These are phyloP conservation scores for Sporothrix humicola DNA, from an alignment of 2,329 filamentous ascomycete species.

Conservation along the genomic window DNA sequence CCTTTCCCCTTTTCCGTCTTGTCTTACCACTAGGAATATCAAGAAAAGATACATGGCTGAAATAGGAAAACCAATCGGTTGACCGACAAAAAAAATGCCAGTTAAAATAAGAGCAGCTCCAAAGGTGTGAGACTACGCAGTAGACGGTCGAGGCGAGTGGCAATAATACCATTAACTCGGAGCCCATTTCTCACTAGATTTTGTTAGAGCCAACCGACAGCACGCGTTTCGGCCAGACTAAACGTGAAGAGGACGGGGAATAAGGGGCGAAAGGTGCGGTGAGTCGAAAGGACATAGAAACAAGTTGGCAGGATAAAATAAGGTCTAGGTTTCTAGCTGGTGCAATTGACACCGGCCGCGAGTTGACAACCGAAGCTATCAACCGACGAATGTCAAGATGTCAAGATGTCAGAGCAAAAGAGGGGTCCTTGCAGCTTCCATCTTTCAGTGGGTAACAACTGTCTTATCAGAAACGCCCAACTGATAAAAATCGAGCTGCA, in stretches of 20 bases:
- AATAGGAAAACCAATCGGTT: constrained; percentile 5
- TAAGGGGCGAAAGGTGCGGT: background rate
- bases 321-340: no score
- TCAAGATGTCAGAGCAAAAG: background rate
- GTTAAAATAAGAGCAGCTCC: background rate
- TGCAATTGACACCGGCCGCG: background rate
- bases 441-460: background rate
- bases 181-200: constrained; percentile 19
- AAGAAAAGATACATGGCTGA: background rate
- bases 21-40: background rate
- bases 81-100: background rate
- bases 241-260: background rate
- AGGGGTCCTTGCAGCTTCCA: background rate
- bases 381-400: background rate
- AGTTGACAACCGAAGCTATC: constrained; percentile 1
- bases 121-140: background rate
- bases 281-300: background rate
- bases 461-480: constrained; percentile 16
- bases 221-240: background rate
- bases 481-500: background rate
- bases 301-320: no score
- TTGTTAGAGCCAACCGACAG: constrained; percentile 2
- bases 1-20: background rate
- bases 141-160: constrained; percentile 24
- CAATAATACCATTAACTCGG: background rate